Evolutionary conservation across 2,329 filamentous ascomycete species (phyloP).

Genomic region (Madurella mycetomatis): DNA sequence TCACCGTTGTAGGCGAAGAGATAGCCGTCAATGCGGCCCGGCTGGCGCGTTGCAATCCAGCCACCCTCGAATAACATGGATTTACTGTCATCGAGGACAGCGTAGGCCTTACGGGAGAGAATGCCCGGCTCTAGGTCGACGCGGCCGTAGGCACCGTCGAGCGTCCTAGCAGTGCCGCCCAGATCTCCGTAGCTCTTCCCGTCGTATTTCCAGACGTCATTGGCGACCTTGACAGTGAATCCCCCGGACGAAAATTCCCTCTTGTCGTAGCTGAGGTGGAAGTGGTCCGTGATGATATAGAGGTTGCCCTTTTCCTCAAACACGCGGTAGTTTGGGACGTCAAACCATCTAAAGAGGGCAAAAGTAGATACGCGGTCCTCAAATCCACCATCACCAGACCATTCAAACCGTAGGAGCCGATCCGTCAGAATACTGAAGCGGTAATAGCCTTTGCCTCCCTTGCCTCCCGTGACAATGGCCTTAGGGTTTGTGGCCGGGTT

Average conservation of each 20-base stretch:
- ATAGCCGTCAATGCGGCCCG: conserved; percentile 25
- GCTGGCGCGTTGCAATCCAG: conserved; percentile 22
- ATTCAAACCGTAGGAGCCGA: conserved; percentile 57
- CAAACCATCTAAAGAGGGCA: conserved; percentile 50
- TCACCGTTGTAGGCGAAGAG: conserved; percentile 26
- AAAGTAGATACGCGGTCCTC: conserved; percentile 60
- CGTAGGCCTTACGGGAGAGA: conserved; percentile 23
- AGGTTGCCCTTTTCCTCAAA: conserved; percentile 43
- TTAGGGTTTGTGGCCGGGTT: conserved; percentile 41
- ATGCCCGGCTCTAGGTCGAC: conserved; percentile 28
- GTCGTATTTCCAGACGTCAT: conserved; percentile 50
- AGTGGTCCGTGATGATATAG: conserved; percentile 51
- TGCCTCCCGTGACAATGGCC: conserved; percentile 40
- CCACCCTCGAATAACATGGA: conserved; percentile 27
- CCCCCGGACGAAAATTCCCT: conserved; percentile 49
- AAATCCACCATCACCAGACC: conserved; percentile 54
- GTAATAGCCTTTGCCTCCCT: conserved; percentile 41
- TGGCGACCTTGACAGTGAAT: conserved; percentile 43
- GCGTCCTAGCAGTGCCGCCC: conserved; percentile 40
- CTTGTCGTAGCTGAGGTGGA: conserved; percentile 57
- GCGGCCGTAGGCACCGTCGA: conserved; percentile 25
- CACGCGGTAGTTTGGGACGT: conserved; percentile 42
- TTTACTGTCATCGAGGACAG: conserved; percentile 26
- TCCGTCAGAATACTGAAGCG: conserved; percentile 58
- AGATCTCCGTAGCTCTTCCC: conserved; percentile 38